Evolutionary conservation across 2,329 filamentous ascomycete genomes (phyloP).

Genomic region (Chaetomiaceae sp.): DNA sequence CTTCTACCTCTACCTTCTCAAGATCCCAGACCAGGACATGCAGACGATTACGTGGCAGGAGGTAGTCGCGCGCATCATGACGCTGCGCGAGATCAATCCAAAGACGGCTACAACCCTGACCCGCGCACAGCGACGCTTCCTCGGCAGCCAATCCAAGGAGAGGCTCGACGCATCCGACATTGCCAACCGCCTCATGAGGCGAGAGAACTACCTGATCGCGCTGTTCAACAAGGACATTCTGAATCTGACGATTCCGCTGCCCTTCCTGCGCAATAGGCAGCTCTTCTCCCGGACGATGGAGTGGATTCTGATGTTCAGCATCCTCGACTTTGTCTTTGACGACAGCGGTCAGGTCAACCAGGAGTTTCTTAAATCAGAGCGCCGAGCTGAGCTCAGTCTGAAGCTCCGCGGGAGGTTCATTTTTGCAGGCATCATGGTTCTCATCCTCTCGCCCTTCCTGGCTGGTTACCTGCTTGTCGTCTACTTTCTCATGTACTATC

Average conservation of each 20-base stretch:
- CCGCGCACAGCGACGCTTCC: slow-evolving; percentile 48
- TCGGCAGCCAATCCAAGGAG: slow-evolving; percentile 86
- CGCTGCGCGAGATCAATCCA: slow-evolving; percentile 79
- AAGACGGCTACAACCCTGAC: slow-evolving; percentile 62
- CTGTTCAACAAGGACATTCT: slow-evolving; percentile 96
- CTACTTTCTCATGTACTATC: slow-evolving; percentile 94
- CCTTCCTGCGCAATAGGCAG: slow-evolving; percentile 73
- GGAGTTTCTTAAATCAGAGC: slow-evolving; percentile 78
- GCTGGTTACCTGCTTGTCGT: slow-evolving; percentile 82
- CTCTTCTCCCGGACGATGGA: slow-evolving; percentile 86
- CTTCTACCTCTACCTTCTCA: slow-evolving; percentile 78
- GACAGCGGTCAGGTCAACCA: slow-evolving; percentile 81
- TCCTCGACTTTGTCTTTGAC: slow-evolving; percentile 93
- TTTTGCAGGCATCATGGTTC: slow-evolving; percentile 79
- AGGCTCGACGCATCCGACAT: slow-evolving; percentile 95
- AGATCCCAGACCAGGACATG: slow-evolving; percentile 78
- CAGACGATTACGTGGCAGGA: slow-evolving; percentile 95
- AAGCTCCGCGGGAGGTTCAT: slow-evolving; percentile 73
- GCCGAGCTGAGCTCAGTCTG: slow-evolving; percentile 72
- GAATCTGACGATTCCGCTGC: slow-evolving; percentile 79
- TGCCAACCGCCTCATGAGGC: slow-evolving; percentile 91
- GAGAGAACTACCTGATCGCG: slow-evolving; percentile 95
- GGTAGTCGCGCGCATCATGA: slow-evolving; percentile 80
- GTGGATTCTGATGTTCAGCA: slow-evolving; percentile 86
- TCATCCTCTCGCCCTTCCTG: slow-evolving; percentile 81